Conservation (phyloP, 2,329 filamentous ascomycete genomes). For the Achaetomium macrosporum region DNA sequence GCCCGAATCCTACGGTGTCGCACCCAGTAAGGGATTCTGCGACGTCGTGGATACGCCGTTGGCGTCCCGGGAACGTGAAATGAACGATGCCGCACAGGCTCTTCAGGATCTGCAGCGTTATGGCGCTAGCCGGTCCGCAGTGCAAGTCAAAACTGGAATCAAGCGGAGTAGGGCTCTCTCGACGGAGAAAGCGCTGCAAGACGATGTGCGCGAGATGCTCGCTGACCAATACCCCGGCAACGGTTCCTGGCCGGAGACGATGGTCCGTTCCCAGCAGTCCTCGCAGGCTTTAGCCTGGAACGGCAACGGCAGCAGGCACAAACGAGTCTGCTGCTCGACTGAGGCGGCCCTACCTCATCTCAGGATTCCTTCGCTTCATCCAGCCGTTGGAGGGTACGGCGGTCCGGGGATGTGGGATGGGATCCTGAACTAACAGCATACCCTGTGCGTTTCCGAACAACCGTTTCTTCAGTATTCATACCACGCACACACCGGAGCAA, state of each 20-base stretch:
- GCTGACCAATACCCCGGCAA: constrained; percentile 31
- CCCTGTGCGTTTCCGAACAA: too few species aligned
- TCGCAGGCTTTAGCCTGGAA: constrained; percentile 37
- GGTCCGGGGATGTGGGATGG: constrained; percentile 63
- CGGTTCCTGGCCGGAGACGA: constrained; percentile 33
- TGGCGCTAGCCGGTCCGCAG: constrained; percentile 32
- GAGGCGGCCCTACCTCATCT: constrained; percentile 46
- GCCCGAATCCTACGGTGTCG: constrained; percentile 51
- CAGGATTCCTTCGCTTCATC: constrained; percentile 42
- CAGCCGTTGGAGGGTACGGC: constrained; percentile 43
- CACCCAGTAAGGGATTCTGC: constrained; percentile 46
- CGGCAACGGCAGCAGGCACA: constrained; percentile 42
- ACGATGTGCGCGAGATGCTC: constrained; percentile 61
- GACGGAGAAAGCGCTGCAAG: constrained; percentile 55
- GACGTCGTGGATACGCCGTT: constrained; percentile 46
- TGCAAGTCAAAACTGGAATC: constrained; percentile 33
- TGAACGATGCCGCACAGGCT: constrained; percentile 52
- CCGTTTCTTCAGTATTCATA: too few species aligned
- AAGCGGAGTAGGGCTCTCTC: constrained; percentile 58
- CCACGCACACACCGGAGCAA: background rate
- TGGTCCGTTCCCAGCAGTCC: constrained; percentile 32
- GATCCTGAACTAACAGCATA: constrained; percentile 45
- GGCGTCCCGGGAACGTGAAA: constrained; percentile 41
- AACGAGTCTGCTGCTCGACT: constrained; percentile 61
- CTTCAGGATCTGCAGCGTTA: constrained; percentile 55